Percentiles rank a stretch among this genome's conserved stretches.
Conservation (phyloP, 1,139 yeast species). For the Taphrina deformans region DNA sequence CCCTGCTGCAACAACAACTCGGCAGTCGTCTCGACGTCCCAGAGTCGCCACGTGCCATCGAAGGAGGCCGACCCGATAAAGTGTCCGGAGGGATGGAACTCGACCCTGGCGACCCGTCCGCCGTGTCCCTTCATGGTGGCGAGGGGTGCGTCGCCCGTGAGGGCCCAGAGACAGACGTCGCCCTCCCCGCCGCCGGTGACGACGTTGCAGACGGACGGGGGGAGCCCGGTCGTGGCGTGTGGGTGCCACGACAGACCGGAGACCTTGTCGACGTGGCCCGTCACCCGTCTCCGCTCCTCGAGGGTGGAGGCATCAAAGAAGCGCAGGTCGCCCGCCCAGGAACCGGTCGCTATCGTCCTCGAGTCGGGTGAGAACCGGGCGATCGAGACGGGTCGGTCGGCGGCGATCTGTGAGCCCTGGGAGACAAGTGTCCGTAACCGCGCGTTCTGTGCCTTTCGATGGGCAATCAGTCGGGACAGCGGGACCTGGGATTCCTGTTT, state of each 20-base stretch:
- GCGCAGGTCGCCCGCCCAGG: constrained; percentile 79
- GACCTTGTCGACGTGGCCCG: constrained; percentile 62
- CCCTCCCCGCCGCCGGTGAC: constrained; percentile 38
- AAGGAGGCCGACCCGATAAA: constrained; percentile 70
- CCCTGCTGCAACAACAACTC: constrained; percentile 73
- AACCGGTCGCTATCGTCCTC: constrained; percentile 60
- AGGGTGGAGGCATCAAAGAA: constrained; percentile 52
- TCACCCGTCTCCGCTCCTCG: constrained; percentile 37
- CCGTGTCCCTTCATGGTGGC: constrained; percentile 49
- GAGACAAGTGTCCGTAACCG: constrained; percentile 49
- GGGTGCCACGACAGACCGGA: constrained; percentile 71
- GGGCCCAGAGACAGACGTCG: constrained; percentile 43
- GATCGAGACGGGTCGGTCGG: constrained; percentile 66
- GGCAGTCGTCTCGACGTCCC: constrained; percentile 62
- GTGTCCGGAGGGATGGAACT: constrained; percentile 64
- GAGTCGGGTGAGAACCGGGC: constrained; percentile 53
- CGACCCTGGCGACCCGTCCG: constrained; percentile 61
- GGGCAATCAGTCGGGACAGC: constrained; percentile 38
- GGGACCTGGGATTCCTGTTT: constrained; percentile 32
- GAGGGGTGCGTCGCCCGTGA: constrained; percentile 36
- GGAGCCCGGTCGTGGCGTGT: constrained; percentile 38
- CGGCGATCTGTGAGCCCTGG: constrained; percentile 68
- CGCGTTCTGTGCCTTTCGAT: constrained; percentile 42
- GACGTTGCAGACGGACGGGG: constrained; percentile 27
- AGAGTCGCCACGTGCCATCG: constrained; percentile 85